phyloP scores from a whole-genome alignment of 768 basidiomycete genomes.

The Russula abietina region DNA sequence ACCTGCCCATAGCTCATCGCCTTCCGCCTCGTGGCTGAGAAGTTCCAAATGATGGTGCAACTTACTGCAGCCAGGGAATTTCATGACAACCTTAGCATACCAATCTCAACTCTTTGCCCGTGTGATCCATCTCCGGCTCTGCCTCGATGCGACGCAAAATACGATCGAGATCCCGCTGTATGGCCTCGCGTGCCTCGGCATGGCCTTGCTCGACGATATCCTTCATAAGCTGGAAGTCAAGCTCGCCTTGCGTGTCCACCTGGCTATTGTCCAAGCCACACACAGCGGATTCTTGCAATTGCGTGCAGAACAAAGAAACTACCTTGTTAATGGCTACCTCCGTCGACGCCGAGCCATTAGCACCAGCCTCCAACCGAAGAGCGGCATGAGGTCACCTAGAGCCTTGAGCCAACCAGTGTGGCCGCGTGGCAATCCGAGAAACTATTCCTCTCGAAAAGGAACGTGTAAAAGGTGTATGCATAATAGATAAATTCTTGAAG shows the following conservation, averaged over 20 bases:
- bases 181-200: constrained; percentile 46
- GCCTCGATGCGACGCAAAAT: constrained; percentile 41
- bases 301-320: constrained; percentile 58
- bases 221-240: constrained; percentile 72
- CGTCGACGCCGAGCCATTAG: constrained; percentile 27
- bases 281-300: constrained; percentile 57
- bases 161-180: constrained; percentile 57
- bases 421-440: too few species aligned
- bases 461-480: constrained; percentile 90
- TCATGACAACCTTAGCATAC: constrained; percentile 82
- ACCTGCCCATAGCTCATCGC: constrained; percentile 83
- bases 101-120: constrained; percentile 89
- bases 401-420: too few species aligned
- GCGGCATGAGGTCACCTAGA: too few species aligned
- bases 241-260: constrained; percentile 66
- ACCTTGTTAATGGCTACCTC: constrained; percentile 63
- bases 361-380: too few species aligned
- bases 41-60: constrained; percentile 92
- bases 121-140: constrained; percentile 89
- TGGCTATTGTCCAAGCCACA: constrained; percentile 55
- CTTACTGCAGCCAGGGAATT: constrained; percentile 90
- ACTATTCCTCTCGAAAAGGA: constrained; percentile 73
- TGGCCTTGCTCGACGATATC: constrained; percentile 65
- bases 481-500: constrained; percentile 93
- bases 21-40: constrained; percentile 75